Evolutionary conservation across 331 rosid species (phyloP), one percentile per base, ranked within the genome.

Genomic region (Acacia pycnantha): DNA sequence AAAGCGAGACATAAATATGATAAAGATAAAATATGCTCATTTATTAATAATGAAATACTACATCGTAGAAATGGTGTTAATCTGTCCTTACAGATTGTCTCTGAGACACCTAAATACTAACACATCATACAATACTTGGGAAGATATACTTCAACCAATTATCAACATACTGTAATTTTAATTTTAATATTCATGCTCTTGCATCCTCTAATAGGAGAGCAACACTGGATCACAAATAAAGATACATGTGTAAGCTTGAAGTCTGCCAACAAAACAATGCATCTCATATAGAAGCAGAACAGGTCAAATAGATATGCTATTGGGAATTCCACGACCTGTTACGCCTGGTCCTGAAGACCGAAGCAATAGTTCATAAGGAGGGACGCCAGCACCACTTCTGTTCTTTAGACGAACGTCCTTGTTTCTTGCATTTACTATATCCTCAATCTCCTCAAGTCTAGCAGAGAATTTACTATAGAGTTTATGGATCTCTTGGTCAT

Each of bases 311-410:
- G 90, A 87, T 81, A 87, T 1, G 65, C 90, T 87, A 70, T 87
- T 87, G 72, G 99, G 99, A 77, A 95, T 86, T 84, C 99, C 99
- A n/a, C 99, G 97, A 44, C 97, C 98, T 0, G 99, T 93, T 11
- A 84, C 90, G 9, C 90, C 90, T 27, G 90, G 88, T 4, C 90
- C 88, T 37, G 90, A 87, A 0, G 85, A 13, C n/a, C 75, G 90
- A 78, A 87, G 88, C 77, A 87, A 54, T 11, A 87, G 72, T 84
- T 87, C 86, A 78, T 87, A 87, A 7, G 90, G 90, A 81, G 90
- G 88, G 12, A 87, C 82, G 56, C 90, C 90, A 2, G 90, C 90
- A 70, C 90, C 90, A 54, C 21, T 84, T 84, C 90, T 84, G 77
- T 91, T 92, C 66, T 80, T 92, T 74, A 93, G 92, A 61, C 21